These are phyloP conservation scores for Fistulina hepatica DNA, from an alignment of 1,284 basidiomycete genomes.

Conservation along the genomic window DNA sequence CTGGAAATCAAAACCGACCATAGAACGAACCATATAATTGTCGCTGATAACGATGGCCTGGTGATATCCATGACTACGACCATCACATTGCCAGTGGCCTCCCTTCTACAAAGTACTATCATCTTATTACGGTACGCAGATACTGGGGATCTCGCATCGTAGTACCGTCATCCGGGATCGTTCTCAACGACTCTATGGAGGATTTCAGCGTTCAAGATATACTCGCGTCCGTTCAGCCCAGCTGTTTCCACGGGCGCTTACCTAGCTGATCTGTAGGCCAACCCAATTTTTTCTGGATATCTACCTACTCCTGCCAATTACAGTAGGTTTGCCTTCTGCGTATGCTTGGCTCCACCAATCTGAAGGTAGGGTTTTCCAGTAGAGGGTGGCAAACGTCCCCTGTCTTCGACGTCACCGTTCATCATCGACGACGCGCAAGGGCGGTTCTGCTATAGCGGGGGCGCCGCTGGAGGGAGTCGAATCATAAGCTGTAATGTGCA, in stretches of 20 bases:
- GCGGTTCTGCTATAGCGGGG: not conserved
- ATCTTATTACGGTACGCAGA: not conserved
- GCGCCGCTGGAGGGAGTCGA: not conserved
- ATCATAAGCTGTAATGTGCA: constrained; percentile 4
- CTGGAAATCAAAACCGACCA: constrained; percentile 20
- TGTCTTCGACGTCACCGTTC: not conserved
- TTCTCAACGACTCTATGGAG: constrained; percentile 11
- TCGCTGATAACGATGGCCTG: constrained; percentile 17
- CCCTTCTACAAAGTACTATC: constrained; percentile 17
- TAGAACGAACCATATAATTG: constrained; percentile 22
- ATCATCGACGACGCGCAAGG: constrained; percentile 1
- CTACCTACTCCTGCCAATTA: not conserved
- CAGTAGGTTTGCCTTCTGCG: not conserved
- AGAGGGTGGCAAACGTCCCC: constrained; percentile 1
- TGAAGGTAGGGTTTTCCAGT: too few species aligned
- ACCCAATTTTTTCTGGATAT: not conserved
- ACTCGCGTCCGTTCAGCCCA: too few species aligned
- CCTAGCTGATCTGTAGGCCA: not conserved
- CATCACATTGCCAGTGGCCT: constrained; percentile 9
- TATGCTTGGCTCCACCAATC: too few species aligned
- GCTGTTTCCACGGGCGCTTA: too few species aligned
- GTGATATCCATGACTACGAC: constrained; percentile 21
- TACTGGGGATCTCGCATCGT: constrained; percentile 1
- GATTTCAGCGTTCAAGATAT: not conserved
- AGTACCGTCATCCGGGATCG: constrained; percentile 4